Evolutionary conservation across 495 filamentous ascomycete species (phyloP).

Genomic region (Umbilicaria muhlenbergii): DNA sequence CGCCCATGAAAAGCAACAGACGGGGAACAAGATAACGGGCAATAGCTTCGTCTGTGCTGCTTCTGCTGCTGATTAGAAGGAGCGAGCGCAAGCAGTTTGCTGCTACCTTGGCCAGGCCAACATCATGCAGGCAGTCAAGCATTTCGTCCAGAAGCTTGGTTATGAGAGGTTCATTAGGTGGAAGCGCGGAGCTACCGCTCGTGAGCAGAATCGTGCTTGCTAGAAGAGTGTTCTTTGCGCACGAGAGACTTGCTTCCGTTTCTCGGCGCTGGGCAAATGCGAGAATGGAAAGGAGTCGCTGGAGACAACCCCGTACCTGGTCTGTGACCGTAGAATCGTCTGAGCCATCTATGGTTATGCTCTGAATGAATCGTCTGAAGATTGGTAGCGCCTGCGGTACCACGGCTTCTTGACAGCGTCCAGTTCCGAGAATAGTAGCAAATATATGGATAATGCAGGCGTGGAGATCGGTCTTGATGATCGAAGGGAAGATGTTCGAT

Average conservation of each 20-base stretch:
- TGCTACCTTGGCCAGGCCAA: constrained; percentile 69
- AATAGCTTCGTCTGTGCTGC: constrained; percentile 54
- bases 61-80: constrained; percentile 48
- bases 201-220: constrained; percentile 81
- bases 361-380: constrained; percentile 75
- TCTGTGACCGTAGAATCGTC: constrained; percentile 22
- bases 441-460: constrained; percentile 96
- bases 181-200: constrained; percentile 53
- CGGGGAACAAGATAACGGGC: constrained; percentile 59
- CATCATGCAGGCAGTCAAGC: constrained; percentile 68
- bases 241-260: constrained; percentile 60
- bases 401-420: constrained; percentile 70
- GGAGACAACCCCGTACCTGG: constrained; percentile 53
- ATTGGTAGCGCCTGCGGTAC: constrained; percentile 85
- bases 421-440: constrained; percentile 76
- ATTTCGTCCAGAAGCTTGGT: constrained; percentile 54
- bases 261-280: constrained; percentile 73
- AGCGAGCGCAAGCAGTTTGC: constrained; percentile 76
- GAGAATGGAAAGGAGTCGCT: constrained; percentile 65
- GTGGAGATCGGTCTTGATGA: constrained; percentile 93
- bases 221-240: constrained; percentile 85
- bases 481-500: constrained; percentile 83
- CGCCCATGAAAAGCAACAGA: constrained; percentile 54
- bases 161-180: constrained; percentile 56
- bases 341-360: constrained; percentile 29